Conservation (phyloP, 176 grass and related monocot species). For the Poa annua region DNA sequence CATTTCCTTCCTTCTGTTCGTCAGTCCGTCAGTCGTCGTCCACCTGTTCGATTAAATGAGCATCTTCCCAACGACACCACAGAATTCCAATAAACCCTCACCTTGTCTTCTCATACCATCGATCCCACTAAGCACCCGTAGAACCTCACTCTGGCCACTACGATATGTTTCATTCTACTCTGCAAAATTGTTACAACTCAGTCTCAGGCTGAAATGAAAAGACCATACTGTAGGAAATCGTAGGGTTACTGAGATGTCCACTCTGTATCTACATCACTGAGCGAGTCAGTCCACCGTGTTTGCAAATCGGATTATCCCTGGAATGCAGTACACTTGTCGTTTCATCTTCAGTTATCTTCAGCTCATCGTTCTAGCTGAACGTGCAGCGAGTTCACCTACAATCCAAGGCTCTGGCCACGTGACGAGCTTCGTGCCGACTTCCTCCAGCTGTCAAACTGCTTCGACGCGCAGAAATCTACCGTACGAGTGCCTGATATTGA, state of each 20-base stretch:
- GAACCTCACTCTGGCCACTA: too few relatives aligned
- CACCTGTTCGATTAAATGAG: neutral
- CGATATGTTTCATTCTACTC: too few relatives aligned
- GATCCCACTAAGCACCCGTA: too few relatives aligned
- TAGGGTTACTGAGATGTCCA: too few relatives aligned
- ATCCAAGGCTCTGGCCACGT: constrained; percentile 63
- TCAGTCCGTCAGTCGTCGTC: neutral
- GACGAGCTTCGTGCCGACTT: constrained; percentile 67
- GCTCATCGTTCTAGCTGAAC: constrained; percentile 3
- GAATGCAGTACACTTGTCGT: neutral
- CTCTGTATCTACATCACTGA: too few relatives aligned
- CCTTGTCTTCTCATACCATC: too few relatives aligned
- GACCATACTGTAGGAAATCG: too few relatives aligned
- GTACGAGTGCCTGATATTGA: constrained; percentile 75
- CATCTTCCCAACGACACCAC: too few relatives aligned
- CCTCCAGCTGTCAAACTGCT: constrained; percentile 54
- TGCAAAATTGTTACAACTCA: too few relatives aligned
- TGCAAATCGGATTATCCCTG: neutral
- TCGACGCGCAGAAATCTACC: constrained; percentile 61
- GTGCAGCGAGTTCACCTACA: constrained; percentile 79
- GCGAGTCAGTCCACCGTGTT: too few relatives aligned
- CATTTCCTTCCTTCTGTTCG: neutral
- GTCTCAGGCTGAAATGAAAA: too few relatives aligned
- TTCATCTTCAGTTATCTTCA: neutral
- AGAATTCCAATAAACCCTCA: too few relatives aligned